Evolutionary conservation across 352 stramenopile genomes (phyloP).

Genomic region (Globisporangium cystogenes): DNA sequence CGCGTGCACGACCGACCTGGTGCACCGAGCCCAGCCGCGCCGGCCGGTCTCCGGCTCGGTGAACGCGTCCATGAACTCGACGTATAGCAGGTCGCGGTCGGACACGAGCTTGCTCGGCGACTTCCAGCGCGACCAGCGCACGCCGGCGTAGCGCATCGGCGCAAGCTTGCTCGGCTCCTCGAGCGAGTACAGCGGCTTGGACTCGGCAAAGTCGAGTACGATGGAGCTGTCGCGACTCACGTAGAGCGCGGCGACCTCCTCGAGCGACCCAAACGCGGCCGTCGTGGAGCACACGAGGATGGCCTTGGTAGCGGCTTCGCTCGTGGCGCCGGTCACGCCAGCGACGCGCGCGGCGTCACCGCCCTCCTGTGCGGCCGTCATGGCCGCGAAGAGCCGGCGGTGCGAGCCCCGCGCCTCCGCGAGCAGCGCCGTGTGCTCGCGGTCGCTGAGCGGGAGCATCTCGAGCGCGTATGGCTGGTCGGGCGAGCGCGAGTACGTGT

Average conservation of each 20-base stretch:
- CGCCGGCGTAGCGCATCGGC: conserved; percentile 33
- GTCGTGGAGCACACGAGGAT: conserved; percentile 57
- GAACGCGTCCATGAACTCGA: conserved; percentile 72
- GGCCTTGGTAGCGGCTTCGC: conserved; percentile 21
- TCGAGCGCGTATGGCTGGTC: conserved; percentile 47
- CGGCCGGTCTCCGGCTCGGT: conserved; percentile 43
- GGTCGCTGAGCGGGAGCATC: conserved; percentile 28
- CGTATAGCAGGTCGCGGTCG: conserved; percentile 47
- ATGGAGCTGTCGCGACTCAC: conserved; percentile 30
- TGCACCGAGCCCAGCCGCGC: conserved; percentile 60
- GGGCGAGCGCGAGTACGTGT: conserved; percentile 37
- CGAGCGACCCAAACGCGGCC: conserved; percentile 42
- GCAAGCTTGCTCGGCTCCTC: conserved; percentile 26
- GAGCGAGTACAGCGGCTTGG: conserved; percentile 50
- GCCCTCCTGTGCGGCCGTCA: conserved; percentile 23
- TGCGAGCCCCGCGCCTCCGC: conserved; percentile 24
- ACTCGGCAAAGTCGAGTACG: conserved; percentile 45
- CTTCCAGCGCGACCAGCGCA: conserved; percentile 65
- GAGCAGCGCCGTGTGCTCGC: conserved; percentile 25
- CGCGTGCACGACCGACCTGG: conserved; percentile 59
- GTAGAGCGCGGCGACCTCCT: conserved; percentile 61
- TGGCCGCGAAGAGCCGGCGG: conserved; percentile 32
- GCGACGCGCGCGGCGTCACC: conserved; percentile 26
- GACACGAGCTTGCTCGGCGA: conserved; percentile 38
- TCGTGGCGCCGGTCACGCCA: conserved; percentile 18